phyloP scores from a whole-genome alignment of 371 early-diverging fungal genomes.

The Umbelopsis sp. region DNA sequence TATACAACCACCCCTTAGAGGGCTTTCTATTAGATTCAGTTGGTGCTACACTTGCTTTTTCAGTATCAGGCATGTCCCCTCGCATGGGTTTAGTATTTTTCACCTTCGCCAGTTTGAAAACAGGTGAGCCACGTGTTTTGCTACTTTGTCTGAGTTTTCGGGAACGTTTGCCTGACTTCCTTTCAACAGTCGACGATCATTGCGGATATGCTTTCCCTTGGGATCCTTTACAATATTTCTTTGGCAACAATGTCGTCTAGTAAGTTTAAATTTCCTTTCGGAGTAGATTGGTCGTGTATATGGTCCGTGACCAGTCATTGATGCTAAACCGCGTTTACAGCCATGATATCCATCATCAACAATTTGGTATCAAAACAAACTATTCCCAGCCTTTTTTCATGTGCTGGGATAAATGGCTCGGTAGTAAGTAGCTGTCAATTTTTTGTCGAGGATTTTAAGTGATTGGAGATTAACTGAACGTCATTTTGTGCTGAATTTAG shows the following conservation, averaged over 20 bases:
- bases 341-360: conserved; percentile 65
- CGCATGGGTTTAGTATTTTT: conserved; percentile 69
- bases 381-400: conserved; percentile 73
- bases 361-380: conserved; percentile 62
- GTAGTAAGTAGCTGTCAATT: conserved; percentile 32
- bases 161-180: background rate
- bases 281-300: background rate
- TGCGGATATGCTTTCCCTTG: conserved; percentile 77
- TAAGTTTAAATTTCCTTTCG: conserved; percentile 33
- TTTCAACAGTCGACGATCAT: conserved; percentile 66
- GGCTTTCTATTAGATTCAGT: conserved; percentile 76
- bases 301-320: no score
- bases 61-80: conserved; percentile 71
- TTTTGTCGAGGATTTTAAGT: background rate
- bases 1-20: conserved; percentile 80
- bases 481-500: background rate
- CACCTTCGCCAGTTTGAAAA: conserved; percentile 71
- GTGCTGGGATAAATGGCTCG: conserved; percentile 71
- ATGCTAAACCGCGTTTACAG: conserved; percentile 22
- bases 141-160: background rate
- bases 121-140: conserved; percentile 39
- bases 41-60: conserved; percentile 68
- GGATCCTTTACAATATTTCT: conserved; percentile 62
- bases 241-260: conserved; percentile 72
- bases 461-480: background rate